phyloP scores from a whole-genome alignment of 805 yeast genomes.

The Ogataea allantospora region DNA sequence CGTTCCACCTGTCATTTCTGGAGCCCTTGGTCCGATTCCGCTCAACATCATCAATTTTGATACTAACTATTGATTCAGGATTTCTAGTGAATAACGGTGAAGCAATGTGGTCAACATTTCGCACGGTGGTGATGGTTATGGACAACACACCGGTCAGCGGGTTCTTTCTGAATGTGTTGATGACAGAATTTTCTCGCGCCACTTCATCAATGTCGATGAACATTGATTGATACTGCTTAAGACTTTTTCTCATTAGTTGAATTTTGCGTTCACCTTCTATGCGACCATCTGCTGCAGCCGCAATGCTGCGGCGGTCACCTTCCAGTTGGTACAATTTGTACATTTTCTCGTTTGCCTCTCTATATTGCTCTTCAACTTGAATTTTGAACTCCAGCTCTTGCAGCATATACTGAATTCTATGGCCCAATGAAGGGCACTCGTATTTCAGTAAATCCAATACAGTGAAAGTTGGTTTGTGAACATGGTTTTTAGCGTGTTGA shows the following conservation, averaged over 20 bases:
- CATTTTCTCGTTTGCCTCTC: conserved; percentile 88
- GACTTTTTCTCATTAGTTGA: conserved; percentile 75
- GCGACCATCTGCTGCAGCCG: conserved; percentile 86
- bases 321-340: conserved; percentile 83
- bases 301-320: conserved; percentile 82
- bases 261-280: conserved; percentile 83
- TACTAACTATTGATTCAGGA: conserved; percentile 73
- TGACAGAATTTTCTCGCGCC: conserved; percentile 60
- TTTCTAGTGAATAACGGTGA: conserved; percentile 74
- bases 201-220: conserved; percentile 71
- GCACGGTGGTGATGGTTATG: conserved; percentile 69
- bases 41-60: conserved; percentile 87
- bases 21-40: conserved; percentile 73
- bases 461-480: conserved; percentile 49
- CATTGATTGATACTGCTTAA: conserved; percentile 87
- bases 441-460: conserved; percentile 82
- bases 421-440: conserved; percentile 93
- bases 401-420: conserved; percentile 90
- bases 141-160: conserved; percentile 80
- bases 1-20: conserved; percentile 79
- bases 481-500: conserved; percentile 17
- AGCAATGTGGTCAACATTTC: conserved; percentile 91
- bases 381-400: conserved; percentile 92
- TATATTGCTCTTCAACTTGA: conserved; percentile 91
- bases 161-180: conserved; percentile 72